Evolutionary conservation across 192 early-diverging fungal species (phyloP), one percentile per base, ranked within the genome.

Genomic region (Coemansia sp.): DNA sequence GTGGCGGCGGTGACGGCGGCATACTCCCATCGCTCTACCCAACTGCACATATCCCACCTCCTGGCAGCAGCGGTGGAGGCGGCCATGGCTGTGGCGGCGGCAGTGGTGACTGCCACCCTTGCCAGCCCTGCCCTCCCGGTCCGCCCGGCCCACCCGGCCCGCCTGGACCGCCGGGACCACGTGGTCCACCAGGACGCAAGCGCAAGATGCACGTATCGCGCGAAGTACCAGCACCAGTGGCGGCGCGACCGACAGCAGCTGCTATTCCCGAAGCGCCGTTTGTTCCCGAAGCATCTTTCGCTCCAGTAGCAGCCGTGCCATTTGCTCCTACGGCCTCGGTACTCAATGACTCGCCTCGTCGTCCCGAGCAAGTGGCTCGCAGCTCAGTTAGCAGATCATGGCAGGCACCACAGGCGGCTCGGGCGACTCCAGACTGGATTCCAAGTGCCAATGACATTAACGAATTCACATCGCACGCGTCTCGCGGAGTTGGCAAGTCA

Each of bases 161-260:
- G 4, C 55, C 55, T n/a, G 55, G 55, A 10, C 55, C 55, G 14
- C 55, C 55, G 17, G 55, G 55, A 35, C 55, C 55, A 7, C 30
- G 28, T 7, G 30, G 14, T 11, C 55, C 52, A 9, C 28, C 26
- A 3, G 52, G n/a, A 23, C n/a, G 6, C 4, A 33, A 33, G 32
- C 32, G 32, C 32, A 33, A 33, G 32, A 4, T 4, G 4, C 32
- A 33, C 32, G 32, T 4, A 33, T 33, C 32, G 4, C 32, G 32
- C 32, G 32, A 33, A 33, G 32, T 4, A 3, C 32, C 32, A 4
- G n/a, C 47, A 23, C 47, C 47, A 1, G 47, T 50, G 47, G 47
- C 47, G 21, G 47, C 47, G 17, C 47, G 47, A 1, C 47, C 47
- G n/a, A 16, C 47, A 40, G 47, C 47, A 23, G 47, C 47, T 5